Evolutionary conservation across 176 grass and related monocot species (phyloP).

Genomic region (Aegilops longissima): DNA sequence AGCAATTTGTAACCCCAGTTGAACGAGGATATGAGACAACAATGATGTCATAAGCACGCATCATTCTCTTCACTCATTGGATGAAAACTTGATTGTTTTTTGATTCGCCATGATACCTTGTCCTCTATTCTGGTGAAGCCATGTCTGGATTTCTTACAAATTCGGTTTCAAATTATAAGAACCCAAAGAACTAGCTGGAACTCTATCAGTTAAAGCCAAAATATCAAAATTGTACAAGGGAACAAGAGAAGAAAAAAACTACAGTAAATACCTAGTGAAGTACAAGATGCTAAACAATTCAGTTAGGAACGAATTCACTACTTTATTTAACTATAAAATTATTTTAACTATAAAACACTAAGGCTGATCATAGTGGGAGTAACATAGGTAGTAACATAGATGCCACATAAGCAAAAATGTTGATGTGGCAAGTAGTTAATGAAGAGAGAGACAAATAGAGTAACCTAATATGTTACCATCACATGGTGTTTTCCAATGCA

Average conservation of each 20-base stretch:
- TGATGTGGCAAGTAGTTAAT: too few species aligned
- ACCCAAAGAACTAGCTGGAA: not conserved
- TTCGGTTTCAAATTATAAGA: not conserved
- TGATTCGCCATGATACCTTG: not conserved
- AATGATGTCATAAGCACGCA: not conserved
- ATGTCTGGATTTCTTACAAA: not conserved
- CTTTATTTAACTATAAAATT: slow-evolving; percentile 4
- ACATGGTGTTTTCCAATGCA: too few species aligned
- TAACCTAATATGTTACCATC: too few species aligned
- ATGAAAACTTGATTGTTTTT: not conserved
- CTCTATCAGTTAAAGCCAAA: not conserved
- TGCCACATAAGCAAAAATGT: too few species aligned
- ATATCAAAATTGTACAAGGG: not conserved
- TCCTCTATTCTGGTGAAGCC: not conserved
- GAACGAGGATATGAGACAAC: not conserved
- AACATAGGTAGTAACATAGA: too few species aligned
- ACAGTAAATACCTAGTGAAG: not conserved
- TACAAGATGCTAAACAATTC: not conserved
- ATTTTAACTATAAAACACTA: too few species aligned
- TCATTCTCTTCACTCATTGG: not conserved
- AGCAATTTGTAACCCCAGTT: not conserved
- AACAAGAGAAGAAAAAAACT: not conserved
- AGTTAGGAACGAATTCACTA: not conserved
- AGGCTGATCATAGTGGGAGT: too few species aligned
- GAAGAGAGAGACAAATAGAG: too few species aligned